phyloP scores from a whole-genome alignment of 768 basidiomycete genomes.

The Lactifluus echinatus region DNA sequence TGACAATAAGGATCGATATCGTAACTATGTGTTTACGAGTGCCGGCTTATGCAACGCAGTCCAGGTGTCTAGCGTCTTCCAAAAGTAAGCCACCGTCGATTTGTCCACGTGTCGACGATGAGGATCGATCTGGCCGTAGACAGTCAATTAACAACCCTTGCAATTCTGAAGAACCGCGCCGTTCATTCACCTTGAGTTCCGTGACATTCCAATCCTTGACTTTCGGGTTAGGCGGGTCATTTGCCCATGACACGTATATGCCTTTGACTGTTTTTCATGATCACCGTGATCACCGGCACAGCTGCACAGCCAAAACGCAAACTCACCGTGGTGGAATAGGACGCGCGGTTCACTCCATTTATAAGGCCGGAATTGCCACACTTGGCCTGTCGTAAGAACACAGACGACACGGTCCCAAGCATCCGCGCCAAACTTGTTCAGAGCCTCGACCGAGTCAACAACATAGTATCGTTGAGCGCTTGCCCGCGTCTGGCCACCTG shows the following conservation, averaged over 20 bases:
- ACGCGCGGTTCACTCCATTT: slow-evolving; percentile 93
- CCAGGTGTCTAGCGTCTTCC: slow-evolving; percentile 88
- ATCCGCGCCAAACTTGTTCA: slow-evolving; percentile 85
- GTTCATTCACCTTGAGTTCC: slow-evolving; percentile 75
- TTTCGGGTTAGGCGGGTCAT: slow-evolving; percentile 80
- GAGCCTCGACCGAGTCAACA: slow-evolving; percentile 87
- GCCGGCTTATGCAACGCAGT: slow-evolving; percentile 72
- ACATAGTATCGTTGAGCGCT: slow-evolving; percentile 60
- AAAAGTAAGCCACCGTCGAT: slow-evolving; percentile 90
- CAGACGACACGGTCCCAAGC: slow-evolving; percentile 97
- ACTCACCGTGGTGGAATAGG: slow-evolving; percentile 85
- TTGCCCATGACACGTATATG: slow-evolving; percentile 89
- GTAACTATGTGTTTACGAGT: slow-evolving; percentile 41
- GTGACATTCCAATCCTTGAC: slow-evolving; percentile 98
- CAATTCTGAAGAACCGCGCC: too few species aligned
- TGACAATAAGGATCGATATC: too few species aligned
- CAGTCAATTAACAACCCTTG: too few species aligned
- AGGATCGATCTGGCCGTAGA: slow-evolving; percentile 71
- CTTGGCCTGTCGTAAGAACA: slow-evolving; percentile 96
- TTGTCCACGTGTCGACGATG: slow-evolving; percentile 89
- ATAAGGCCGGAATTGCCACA: slow-evolving; percentile 96
- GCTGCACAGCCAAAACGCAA: slow-evolving; percentile 9
- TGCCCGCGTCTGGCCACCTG: slow-evolving; percentile 50
- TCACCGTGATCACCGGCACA: neutral
- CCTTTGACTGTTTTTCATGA: slow-evolving; percentile 65